Evolutionary conservation across 116 monocot species (phyloP).

Genomic region (Iris pallida): DNA sequence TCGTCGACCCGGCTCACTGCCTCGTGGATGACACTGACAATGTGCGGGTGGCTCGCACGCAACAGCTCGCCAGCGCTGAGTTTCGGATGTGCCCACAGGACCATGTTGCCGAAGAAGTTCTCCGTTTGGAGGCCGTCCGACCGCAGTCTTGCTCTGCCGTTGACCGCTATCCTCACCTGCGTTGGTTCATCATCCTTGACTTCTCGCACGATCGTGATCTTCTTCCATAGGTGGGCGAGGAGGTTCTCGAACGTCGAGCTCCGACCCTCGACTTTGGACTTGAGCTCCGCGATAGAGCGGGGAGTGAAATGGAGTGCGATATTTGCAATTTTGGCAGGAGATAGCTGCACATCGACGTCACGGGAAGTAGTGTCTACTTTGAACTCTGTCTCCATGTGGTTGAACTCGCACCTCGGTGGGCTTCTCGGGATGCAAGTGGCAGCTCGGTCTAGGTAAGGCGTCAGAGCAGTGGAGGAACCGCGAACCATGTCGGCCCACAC

Average conservation of each 20-base stretch:
- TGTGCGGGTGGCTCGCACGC: neutral
- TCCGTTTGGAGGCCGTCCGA: conserved; percentile 5
- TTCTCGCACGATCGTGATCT: conserved; percentile 18
- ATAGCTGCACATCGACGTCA: no score
- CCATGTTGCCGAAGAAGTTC: conserved; percentile 20
- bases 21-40: neutral
- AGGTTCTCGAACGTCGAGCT: conserved; percentile 14
- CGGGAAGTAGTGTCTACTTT: neutral
- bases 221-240: conserved; percentile 23
- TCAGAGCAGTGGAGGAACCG: neutral
- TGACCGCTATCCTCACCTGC: conserved; percentile 1
- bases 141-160: conserved; percentile 13
- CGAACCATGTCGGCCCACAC: conserved; percentile 12
- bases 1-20: conserved; percentile 6
- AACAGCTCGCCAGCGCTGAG: conserved; percentile 4
- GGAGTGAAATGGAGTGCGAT: neutral
- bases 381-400: conserved; percentile 12
- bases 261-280: neutral
- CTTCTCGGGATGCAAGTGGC: neutral
- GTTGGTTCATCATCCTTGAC: conserved; percentile 4
- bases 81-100: conserved; percentile 11
- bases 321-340: neutral
- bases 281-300: neutral
- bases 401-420: neutral
- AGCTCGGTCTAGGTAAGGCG: conserved; percentile 18